Conservation (phyloP, 2,329 filamentous ascomycete species). For the Botryotinia calthae region DNA sequence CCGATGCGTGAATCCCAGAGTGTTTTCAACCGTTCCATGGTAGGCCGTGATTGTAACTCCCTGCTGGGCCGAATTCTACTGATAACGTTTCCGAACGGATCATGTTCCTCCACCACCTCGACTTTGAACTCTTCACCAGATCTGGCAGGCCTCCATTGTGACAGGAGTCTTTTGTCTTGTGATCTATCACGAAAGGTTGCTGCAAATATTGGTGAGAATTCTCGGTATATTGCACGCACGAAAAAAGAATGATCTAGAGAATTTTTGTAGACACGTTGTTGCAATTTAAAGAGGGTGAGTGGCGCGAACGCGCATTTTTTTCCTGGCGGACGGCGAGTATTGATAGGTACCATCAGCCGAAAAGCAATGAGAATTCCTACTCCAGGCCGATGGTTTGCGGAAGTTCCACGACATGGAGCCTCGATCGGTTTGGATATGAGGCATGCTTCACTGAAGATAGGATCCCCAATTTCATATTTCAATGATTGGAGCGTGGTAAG, state of each 20-base stretch:
- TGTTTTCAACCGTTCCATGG: conserved; percentile 7
- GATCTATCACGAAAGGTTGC: not conserved
- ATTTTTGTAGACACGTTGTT: conserved; percentile 59
- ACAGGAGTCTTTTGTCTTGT: conserved; percentile 1
- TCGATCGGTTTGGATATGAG: conserved; percentile 45
- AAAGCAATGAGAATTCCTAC: conserved; percentile 51
- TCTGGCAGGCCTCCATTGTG: conserved; percentile 2
- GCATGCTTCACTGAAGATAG: conserved; percentile 47
- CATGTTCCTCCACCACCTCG: conserved; percentile 15
- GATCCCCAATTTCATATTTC: conserved; percentile 44
- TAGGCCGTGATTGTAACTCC: not conserved
- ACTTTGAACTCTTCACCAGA: not conserved
- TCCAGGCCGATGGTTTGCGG: conserved; percentile 34
- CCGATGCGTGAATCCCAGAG: conserved; percentile 7
- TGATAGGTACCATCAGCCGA: conserved; percentile 60
- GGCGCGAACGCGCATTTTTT: conserved; percentile 58
- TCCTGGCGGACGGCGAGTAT: conserved; percentile 51
- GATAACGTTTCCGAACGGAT: conserved; percentile 15
- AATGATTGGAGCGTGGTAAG: conserved; percentile 44
- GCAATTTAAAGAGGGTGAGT: conserved; percentile 62
- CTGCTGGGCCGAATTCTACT: conserved; percentile 7
- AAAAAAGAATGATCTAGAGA: conserved; percentile 58
- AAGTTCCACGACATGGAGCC: conserved; percentile 42
- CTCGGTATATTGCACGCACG: conserved; percentile 57
- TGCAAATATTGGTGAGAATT: conserved; percentile 52